These are phyloP conservation scores for Claviceps sp. DNA, from an alignment of 2,329 filamentous ascomycete genomes.

Conservation along the genomic window DNA sequence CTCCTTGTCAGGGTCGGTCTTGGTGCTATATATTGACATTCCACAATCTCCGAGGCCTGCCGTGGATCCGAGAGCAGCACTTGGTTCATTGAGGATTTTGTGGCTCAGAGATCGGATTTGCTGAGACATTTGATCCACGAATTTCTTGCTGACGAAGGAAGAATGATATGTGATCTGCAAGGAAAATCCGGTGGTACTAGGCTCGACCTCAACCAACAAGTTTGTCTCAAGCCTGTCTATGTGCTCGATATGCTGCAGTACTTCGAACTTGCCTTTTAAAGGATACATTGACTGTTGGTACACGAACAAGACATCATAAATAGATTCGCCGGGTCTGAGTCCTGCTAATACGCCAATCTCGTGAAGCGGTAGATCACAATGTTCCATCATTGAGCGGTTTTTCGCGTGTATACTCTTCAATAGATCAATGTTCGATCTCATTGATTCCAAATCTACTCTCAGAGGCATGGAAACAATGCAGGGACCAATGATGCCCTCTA, in stretches of 20 bases:
- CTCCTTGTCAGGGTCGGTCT: slow-evolving; percentile 12
- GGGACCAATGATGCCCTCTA: slow-evolving; percentile 67
- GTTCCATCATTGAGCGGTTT: slow-evolving; percentile 51
- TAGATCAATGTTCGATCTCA: slow-evolving; percentile 43
- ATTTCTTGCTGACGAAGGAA: slow-evolving; percentile 34
- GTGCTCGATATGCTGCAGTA: slow-evolving; percentile 43
- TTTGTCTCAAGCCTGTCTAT: slow-evolving; percentile 64
- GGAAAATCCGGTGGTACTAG: slow-evolving; percentile 28
- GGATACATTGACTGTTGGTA: slow-evolving; percentile 61
- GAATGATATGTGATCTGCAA: slow-evolving; percentile 36
- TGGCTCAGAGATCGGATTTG: slow-evolving; percentile 45
- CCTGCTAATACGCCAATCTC: slow-evolving; percentile 54
- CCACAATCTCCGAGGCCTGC: slow-evolving; percentile 14
- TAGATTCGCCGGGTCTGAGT: slow-evolving; percentile 35
- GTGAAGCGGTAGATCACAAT: slow-evolving; percentile 49
- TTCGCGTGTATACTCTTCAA: slow-evolving; percentile 48
- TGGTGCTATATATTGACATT: slow-evolving; percentile 36
- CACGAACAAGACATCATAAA: slow-evolving; percentile 71
- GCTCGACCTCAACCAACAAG: slow-evolving; percentile 64
- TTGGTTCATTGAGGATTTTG: slow-evolving; percentile 16
- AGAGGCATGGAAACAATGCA: slow-evolving; percentile 66
- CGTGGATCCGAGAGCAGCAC: slow-evolving; percentile 6
- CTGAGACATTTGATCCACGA: slow-evolving; percentile 41
- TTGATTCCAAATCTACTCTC: slow-evolving; percentile 43
- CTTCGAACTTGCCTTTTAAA: slow-evolving; percentile 17